Evolutionary conservation across 768 basidiomycete species (phyloP).

Genomic region (Tulasnella sp.): DNA sequence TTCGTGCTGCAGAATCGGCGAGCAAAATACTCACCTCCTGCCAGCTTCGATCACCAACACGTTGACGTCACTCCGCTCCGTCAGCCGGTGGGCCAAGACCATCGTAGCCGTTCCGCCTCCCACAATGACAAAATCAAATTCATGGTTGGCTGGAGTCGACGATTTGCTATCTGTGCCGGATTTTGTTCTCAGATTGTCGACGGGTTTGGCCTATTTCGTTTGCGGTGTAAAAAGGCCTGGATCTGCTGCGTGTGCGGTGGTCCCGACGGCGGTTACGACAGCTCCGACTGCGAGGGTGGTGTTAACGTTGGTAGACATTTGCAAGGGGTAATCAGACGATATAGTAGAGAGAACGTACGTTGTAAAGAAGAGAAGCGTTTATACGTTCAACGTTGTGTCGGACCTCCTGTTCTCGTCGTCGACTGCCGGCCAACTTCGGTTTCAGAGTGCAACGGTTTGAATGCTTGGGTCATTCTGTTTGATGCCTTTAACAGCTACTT

Average conservation of each 20-base stretch:
- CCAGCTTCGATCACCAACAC: too few species aligned
- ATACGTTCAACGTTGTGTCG: background rate
- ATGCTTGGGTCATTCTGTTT: too few species aligned
- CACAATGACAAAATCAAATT: constrained; percentile 36
- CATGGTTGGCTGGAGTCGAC: background rate
- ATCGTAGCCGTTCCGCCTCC: too few species aligned
- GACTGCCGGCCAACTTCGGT: too few species aligned
- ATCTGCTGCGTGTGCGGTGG: background rate
- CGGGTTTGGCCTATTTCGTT: background rate
- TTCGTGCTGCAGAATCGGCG: too few species aligned
- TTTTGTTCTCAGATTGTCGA: background rate
- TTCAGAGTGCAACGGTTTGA: too few species aligned
- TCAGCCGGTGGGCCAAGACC: too few species aligned
- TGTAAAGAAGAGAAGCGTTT: background rate
- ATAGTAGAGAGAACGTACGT: background rate
- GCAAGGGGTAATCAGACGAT: background rate
- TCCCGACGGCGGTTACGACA: background rate
- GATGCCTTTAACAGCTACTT: too few species aligned
- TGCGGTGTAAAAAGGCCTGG: background rate
- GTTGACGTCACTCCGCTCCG: too few species aligned
- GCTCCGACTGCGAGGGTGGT: background rate
- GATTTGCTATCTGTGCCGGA: background rate
- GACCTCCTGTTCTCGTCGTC: too few species aligned
- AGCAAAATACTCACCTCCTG: too few species aligned
- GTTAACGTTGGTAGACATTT: background rate